Conservation (phyloP, 2,329 filamentous ascomycete genomes). For the Aspergillus eucalypticola region DNA sequence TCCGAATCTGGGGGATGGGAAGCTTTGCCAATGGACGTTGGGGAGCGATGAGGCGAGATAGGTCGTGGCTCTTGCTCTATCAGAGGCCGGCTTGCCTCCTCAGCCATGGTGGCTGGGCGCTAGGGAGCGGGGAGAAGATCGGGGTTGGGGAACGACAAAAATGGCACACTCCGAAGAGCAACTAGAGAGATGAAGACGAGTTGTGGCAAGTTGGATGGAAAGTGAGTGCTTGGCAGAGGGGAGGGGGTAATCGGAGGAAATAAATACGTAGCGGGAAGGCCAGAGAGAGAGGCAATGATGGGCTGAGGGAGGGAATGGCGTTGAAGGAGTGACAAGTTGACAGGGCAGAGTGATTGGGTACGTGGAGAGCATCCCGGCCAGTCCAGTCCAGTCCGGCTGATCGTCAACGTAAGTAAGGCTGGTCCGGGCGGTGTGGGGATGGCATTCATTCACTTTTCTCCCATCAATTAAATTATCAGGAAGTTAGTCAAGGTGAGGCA, state of each 20-base stretch:
- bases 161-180: background rate
- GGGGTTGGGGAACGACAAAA: conserved; percentile 9
- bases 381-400: background rate
- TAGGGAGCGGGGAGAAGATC: conserved; percentile 8
- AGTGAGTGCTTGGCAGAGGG: background rate
- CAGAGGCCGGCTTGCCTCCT: conserved; percentile 36
- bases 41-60: conserved; percentile 22
- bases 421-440: background rate
- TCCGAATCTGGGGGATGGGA: conserved; percentile 19
- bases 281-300: background rate
- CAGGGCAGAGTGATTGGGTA: background rate
- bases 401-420: conserved; percentile 2
- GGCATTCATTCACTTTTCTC: background rate
- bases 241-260: background rate
- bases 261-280: background rate
- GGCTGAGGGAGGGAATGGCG: background rate
- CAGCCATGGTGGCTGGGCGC: conserved; percentile 32
- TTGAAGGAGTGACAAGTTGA: too few relatives aligned
- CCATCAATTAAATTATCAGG: background rate
- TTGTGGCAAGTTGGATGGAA: background rate
- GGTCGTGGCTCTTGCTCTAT: conserved; percentile 27
- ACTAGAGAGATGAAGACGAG: background rate
- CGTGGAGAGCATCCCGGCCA: conserved; percentile 2
- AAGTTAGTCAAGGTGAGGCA: too few relatives aligned
- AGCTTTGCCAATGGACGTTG: conserved; percentile 17